Percentiles rank a stretch among this genome's conserved stretches.
phyloP scores from a whole-genome alignment of 495 filamentous ascomycete species.

The Xylaria palmicola region DNA sequence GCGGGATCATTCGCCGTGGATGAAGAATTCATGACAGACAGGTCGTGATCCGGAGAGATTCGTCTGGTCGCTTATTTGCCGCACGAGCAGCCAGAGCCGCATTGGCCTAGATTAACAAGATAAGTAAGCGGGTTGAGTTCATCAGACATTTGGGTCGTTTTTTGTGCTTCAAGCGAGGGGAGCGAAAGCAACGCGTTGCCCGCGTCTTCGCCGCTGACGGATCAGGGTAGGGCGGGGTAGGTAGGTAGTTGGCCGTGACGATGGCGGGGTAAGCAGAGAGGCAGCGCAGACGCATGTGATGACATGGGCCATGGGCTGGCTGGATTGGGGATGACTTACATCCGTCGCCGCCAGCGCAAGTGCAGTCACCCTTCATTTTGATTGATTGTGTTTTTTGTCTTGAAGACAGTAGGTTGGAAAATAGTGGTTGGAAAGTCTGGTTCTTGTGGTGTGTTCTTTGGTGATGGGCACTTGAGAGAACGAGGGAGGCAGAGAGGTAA shows the following conservation, averaged over 20 bases:
- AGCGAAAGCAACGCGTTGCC: neutral
- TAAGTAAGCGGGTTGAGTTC: neutral
- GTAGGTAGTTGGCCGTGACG: neutral
- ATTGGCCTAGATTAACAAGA: slow-evolving; percentile 24
- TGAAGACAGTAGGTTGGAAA: neutral
- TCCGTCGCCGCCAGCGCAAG: slow-evolving; percentile 44
- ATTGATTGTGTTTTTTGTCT: slow-evolving; percentile 21
- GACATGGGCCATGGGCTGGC: no score
- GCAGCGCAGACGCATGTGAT: no score
- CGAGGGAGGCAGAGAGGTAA: neutral
- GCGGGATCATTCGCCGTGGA: no score
- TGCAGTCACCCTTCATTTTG: slow-evolving; percentile 49
- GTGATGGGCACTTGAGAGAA: neutral
- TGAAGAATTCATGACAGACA: no score
- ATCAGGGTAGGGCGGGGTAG: neutral
- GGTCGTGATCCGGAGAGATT: neutral
- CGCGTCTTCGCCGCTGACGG: neutral
- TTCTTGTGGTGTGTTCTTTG: neutral
- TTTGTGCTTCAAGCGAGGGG: no score
- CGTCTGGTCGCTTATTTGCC: slow-evolving; percentile 32
- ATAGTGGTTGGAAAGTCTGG: neutral
- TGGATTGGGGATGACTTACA: slow-evolving; percentile 35
- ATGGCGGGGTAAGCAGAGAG: slow-evolving; percentile 10
- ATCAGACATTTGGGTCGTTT: neutral
- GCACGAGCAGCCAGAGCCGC: slow-evolving; percentile 42